Evolutionary conservation across 2,329 filamentous ascomycete genomes (phyloP), one percentile per base, ranked within the genome.

Genomic region (Botrytis byssoidea): DNA sequence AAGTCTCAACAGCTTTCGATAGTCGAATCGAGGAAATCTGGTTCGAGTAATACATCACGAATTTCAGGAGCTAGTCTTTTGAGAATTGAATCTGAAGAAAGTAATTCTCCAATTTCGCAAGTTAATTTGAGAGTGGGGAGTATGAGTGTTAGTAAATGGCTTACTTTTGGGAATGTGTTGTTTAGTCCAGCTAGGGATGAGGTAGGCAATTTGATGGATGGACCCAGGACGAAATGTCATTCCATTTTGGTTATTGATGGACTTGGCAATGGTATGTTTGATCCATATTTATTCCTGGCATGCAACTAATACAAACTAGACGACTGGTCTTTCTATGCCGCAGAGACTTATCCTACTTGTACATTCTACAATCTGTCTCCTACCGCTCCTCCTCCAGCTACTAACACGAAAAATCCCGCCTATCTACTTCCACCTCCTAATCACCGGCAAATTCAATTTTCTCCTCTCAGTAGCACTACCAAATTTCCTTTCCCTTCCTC

Each of bases 291-390:
- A 51, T 16, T 25, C 22, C 1, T 16, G 14, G 7, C 10, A 69
- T 44, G 10, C 7, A 25, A n/a, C 66, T 69, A 57, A 69, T 2
- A 78, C 65, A 68, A 14, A 51, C 37, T 70, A 81, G 90, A 92
- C 77, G 93, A 96, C 80, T 96, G 93, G 93, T 95, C 93, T 0
- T 95, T 93, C 81, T 95, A 94, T 78, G 92, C 92, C 32, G 92
- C 93, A 10, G 89, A 95, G 79, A 94, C 92, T 1, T 95, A 95
- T 76, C 91, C 92, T 0, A 86, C 86, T 0, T 91, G 91, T 0
- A 91, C 89, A 2, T 91, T 96, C 75, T 95, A 93, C 84, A 94
- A 95, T 79, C 85, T 95, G 37, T 91, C 89, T 0, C 89, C 89
- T 12, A 80, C 79, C 2, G 76, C 74, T 84, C 84, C 84, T 0